These are phyloP conservation scores for Chrysanthemum makinoi DNA, from an alignment of 129 eudicot species.

Conservation along the genomic window DNA sequence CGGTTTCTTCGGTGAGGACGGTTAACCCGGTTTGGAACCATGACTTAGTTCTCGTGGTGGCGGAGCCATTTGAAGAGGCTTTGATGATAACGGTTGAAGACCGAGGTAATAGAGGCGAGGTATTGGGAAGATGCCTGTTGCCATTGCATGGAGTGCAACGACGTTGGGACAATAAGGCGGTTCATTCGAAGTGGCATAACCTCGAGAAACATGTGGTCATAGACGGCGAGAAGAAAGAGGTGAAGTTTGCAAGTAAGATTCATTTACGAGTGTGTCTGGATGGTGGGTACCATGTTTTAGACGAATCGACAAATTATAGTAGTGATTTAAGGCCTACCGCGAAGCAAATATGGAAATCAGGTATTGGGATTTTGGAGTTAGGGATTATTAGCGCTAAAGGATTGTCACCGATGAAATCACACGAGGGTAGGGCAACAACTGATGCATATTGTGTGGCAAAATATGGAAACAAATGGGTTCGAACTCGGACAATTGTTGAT, in stretches of 20 bases:
- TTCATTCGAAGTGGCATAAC: slow-evolving; percentile 70
- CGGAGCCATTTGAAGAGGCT: slow-evolving; percentile 84
- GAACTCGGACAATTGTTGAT: slow-evolving; percentile 82
- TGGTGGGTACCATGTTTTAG: slow-evolving; percentile 91
- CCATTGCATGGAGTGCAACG: slow-evolving; percentile 43
- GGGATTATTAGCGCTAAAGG: slow-evolving; percentile 84
- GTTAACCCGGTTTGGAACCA: slow-evolving; percentile 87
- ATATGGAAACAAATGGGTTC: slow-evolving; percentile 80
- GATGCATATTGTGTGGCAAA: slow-evolving; percentile 94
- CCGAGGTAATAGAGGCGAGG: slow-evolving; percentile 54
- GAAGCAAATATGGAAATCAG: slow-evolving; percentile 64
- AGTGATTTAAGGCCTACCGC: slow-evolving; percentile 80
- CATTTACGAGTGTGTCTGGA: slow-evolving; percentile 79
- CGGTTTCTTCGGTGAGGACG: slow-evolving; percentile 36
- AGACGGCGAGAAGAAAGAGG: slow-evolving; percentile 70
- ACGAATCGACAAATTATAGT: slow-evolving; percentile 74
- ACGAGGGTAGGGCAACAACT: slow-evolving; percentile 62
- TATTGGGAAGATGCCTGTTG: slow-evolving; percentile 53
- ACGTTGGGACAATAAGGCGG: slow-evolving; percentile 76
- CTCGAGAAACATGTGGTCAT: slow-evolving; percentile 58
- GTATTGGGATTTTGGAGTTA: slow-evolving; percentile 72
- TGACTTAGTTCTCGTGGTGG: slow-evolving; percentile 70
- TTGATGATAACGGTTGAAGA: slow-evolving; percentile 74
- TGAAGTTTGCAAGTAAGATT: slow-evolving; percentile 69
- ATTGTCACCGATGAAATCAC: slow-evolving; percentile 72